Conservation (phyloP, 2,329 filamentous ascomycete species). For the Epichloe hybrida region DNA sequence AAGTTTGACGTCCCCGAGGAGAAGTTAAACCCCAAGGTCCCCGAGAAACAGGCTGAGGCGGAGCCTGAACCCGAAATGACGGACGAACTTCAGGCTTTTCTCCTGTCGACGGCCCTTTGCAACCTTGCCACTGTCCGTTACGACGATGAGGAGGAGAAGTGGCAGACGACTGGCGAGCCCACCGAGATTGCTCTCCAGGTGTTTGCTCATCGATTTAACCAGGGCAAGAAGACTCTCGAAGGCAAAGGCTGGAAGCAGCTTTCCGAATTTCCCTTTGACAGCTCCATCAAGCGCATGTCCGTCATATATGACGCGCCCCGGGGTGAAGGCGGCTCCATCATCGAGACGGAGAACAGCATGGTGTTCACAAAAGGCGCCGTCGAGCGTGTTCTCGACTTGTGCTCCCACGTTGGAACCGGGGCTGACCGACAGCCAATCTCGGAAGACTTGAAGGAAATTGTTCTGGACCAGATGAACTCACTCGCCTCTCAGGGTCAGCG, state of each 20-base stretch:
- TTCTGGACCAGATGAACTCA: slow-evolving; percentile 40
- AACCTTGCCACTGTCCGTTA: slow-evolving; percentile 48
- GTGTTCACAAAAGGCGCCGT: slow-evolving; percentile 50
- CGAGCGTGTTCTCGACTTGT: slow-evolving; percentile 46
- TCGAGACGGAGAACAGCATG: slow-evolving; percentile 31
- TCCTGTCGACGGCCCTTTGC: slow-evolving; percentile 47
- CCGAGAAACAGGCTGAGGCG: slow-evolving; percentile 12
- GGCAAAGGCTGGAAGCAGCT: slow-evolving; percentile 45
- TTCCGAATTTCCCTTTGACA: slow-evolving; percentile 68
- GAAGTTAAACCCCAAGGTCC: slow-evolving; percentile 28
- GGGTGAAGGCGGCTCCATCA: slow-evolving; percentile 23
- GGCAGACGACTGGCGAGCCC: slow-evolving; percentile 56
- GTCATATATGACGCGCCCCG: slow-evolving; percentile 49
- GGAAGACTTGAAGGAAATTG: slow-evolving; percentile 33
- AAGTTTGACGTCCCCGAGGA: slow-evolving; percentile 50
- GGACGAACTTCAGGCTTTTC: slow-evolving; percentile 35
- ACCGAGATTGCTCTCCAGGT: slow-evolving; percentile 69
- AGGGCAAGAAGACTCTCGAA: slow-evolving; percentile 40
- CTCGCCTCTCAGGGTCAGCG: slow-evolving; percentile 57
- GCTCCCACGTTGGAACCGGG: slow-evolving; percentile 32
- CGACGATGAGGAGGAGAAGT: slow-evolving; percentile 39
- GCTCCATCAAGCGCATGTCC: slow-evolving; percentile 66
- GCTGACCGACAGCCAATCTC: slow-evolving; percentile 31
- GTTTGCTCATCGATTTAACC: slow-evolving; percentile 54
- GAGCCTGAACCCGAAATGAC: slow-evolving; percentile 32